Evolutionary conservation across 176 grass and related monocot genomes (phyloP), one percentile per base, ranked within the genome.

Genomic region (Juncus effusus): DNA sequence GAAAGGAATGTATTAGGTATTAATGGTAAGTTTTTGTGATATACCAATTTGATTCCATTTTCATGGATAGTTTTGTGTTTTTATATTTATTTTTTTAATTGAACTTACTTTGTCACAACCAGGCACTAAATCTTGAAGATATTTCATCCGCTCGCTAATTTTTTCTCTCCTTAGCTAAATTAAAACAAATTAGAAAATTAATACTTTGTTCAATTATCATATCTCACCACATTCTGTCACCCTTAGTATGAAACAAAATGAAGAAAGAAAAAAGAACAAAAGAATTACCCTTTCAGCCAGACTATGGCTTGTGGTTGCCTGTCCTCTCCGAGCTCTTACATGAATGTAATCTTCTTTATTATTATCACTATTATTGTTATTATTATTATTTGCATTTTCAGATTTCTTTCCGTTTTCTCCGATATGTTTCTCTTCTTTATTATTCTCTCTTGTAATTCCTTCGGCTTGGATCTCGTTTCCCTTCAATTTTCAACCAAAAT

Each of bases 121-220:
- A 79, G 88, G 88, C 70, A 92, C 88, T 84, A 92, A 81, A 45
- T 92, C 84, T 75, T 92, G 84, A 75, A 92, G 88, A 82, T 81
- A 84, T 36, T 92, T 92, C 88, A 92, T 92, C 65, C 88, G 61
- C 60, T 87, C 84, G 16, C 81, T 92, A 53, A 87, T 92, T 74
- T 87, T 92, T 84, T 92, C 88, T 57, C 88, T 84, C 47, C 84
- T 75, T 67, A 92, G 67, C 88, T 92, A 76, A 37, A 83, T 74
- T 45, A 14, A 19, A 80, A 72, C 61, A 6, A 7, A 9, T 6
- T 9, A 9, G 74, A 41, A 57, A 36, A 8, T 77, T 60, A 35
- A 11, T 6, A 44, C 67, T 56, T 28, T 28, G 19, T 38, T 36
- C 65, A 50, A 72, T 59, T 19, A 6, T 2, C 62, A 54, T 47